Percentiles rank a stretch among this genome's conserved stretches.
phyloP scores from a whole-genome alignment of 139 green algal genomes.

The Closterium sp. region DNA sequence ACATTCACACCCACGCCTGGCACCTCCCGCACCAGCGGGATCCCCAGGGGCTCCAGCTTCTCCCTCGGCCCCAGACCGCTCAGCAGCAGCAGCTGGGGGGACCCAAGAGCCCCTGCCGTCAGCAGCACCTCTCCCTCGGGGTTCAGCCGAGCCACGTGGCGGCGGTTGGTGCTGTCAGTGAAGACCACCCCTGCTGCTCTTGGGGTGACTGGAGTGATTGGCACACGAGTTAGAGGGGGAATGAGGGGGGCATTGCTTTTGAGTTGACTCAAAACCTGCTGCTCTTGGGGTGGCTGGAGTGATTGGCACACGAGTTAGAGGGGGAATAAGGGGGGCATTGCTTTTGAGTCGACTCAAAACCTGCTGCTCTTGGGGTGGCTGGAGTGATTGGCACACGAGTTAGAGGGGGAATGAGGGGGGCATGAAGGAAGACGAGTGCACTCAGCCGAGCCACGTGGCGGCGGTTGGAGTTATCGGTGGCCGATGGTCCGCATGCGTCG shows the following conservation, averaged over 20 bases:
- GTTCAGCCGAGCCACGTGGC: conserved; percentile 1
- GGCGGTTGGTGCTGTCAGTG: background rate
- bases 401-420: too few relatives aligned
- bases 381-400: too few relatives aligned
- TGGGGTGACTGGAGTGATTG: background rate
- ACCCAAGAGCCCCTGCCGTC: conserved; percentile 12
- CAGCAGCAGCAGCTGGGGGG: conserved; percentile 23
- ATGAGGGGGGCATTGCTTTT: too few relatives aligned
- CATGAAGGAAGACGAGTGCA: too few relatives aligned
- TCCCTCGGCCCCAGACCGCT: conserved; percentile 20
- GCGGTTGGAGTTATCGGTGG: background rate
- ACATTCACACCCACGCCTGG: conserved; percentile 2
- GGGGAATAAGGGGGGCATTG: too few relatives aligned
- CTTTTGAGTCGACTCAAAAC: too few relatives aligned
- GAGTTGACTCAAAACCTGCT: too few relatives aligned
- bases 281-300: background rate
- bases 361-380: background rate
- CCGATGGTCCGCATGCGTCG: too few relatives aligned
- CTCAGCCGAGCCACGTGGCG: background rate
- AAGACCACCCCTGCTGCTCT: conserved; percentile 12
- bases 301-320: too few relatives aligned
- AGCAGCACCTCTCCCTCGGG: conserved; percentile 23
- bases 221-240: too few relatives aligned
- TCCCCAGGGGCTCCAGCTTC: conserved; percentile 7
- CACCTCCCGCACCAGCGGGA: conserved; percentile 18